These are phyloP conservation scores for Coemansia sp. DNA, from an alignment of 192 early-diverging fungal genomes.

Conservation along the genomic window DNA sequence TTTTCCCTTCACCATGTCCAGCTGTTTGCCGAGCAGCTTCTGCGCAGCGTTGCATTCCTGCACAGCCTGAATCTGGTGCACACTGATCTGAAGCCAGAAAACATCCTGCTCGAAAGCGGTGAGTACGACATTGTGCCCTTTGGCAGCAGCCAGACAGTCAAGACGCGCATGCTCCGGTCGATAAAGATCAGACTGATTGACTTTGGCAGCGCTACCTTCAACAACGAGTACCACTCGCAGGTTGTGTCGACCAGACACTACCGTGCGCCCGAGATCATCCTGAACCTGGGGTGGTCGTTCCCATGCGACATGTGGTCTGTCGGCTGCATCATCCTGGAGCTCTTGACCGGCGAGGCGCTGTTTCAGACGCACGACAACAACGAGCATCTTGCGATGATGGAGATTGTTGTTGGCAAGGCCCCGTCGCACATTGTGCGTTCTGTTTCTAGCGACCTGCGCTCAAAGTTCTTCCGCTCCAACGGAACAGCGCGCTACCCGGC, in stretches of 20 bases:
- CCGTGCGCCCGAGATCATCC: slow-evolving; percentile 94
- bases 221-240: slow-evolving; percentile 87
- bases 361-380: slow-evolving; percentile 98
- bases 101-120: slow-evolving; percentile 77
- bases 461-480: slow-evolving; percentile 44
- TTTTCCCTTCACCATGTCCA: slow-evolving; percentile 86
- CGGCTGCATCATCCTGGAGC: slow-evolving; percentile 95
- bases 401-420: slow-evolving; percentile 78
- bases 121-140: slow-evolving; percentile 58
- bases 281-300: slow-evolving; percentile 93
- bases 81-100: slow-evolving; percentile 98
- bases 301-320: slow-evolving; percentile 98
- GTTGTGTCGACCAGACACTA: slow-evolving; percentile 96
- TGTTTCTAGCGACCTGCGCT: slow-evolving; percentile 37
- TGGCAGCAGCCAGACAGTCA: slow-evolving; percentile 54
- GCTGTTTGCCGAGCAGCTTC: slow-evolving; percentile 79
- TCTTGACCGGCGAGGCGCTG: slow-evolving; percentile 91
- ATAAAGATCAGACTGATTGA: slow-evolving; percentile 90
- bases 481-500: slow-evolving; percentile 39
- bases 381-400: slow-evolving; percentile 98
- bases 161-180: slow-evolving; percentile 63
- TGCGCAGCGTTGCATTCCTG: slow-evolving; percentile 86
- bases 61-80: slow-evolving; percentile 87
- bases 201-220: slow-evolving; percentile 94
- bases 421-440: slow-evolving; percentile 64